phyloP scores from a whole-genome alignment of 2,329 filamentous ascomycete species.

The Aureobasidium pullulans region DNA sequence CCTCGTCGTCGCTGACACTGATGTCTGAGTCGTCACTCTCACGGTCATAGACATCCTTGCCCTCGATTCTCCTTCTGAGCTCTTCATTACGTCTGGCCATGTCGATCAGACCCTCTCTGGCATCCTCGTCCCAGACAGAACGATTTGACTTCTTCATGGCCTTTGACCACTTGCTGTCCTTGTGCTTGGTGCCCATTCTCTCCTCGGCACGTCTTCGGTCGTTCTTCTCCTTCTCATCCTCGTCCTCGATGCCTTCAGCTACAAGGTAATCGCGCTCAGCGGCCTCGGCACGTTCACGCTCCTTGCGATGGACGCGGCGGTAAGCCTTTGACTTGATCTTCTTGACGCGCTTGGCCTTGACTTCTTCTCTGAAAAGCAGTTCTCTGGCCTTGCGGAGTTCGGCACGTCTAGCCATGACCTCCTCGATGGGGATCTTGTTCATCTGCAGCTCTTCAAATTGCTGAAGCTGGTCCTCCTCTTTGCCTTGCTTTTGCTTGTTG shows the following conservation, averaged over 20 bases:
- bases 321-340: slow-evolving; percentile 99
- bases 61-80: slow-evolving; percentile 69
- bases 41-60: slow-evolving; percentile 51
- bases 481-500: slow-evolving; percentile 45
- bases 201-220: slow-evolving; percentile 75
- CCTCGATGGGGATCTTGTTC: slow-evolving; percentile 64
- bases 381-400: slow-evolving; percentile 76
- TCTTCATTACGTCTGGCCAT: slow-evolving; percentile 80
- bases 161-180: slow-evolving; percentile 90
- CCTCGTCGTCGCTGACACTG: slow-evolving; percentile 52
- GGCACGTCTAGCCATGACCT: slow-evolving; percentile 63
- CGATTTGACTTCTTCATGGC: slow-evolving; percentile 69
- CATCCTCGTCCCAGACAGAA: slow-evolving; percentile 82
- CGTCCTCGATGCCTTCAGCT: slow-evolving; percentile 53
- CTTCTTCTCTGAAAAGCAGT: slow-evolving; percentile 78
- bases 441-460: slow-evolving; percentile 63
- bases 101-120: slow-evolving; percentile 67
- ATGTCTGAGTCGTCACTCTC: slow-evolving; percentile 21
- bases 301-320: slow-evolving; percentile 81
- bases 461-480: slow-evolving; percentile 55
- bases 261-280: slow-evolving; percentile 51
- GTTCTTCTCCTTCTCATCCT: slow-evolving; percentile 56
- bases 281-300: slow-evolving; percentile 51
- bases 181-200: slow-evolving; percentile 76
- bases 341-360: slow-evolving; percentile 85